Percentiles rank a stretch among this genome's conserved stretches.
Evolutionary conservation across 2,329 filamentous ascomycete species (phyloP).

Genomic region (Graphilbum ipis-grandicollis): DNA sequence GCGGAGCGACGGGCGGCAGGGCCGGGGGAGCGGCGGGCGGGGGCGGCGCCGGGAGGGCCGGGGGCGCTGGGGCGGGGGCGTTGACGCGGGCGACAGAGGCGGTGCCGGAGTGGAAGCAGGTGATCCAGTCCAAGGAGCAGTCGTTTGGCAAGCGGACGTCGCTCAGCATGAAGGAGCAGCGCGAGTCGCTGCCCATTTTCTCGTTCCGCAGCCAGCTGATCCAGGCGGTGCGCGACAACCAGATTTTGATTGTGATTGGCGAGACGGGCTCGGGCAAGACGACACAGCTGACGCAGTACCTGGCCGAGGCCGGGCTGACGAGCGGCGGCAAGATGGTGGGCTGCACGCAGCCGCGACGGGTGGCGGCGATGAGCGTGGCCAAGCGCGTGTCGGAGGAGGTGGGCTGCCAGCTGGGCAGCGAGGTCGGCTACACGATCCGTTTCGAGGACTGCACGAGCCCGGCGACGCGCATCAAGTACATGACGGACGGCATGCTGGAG

Average conservation of each 20-base stretch:
- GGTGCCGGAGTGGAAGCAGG: constrained; percentile 85
- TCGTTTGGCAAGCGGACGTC: constrained; percentile 73
- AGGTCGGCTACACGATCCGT: constrained; percentile 93
- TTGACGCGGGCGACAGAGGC: constrained; percentile 25
- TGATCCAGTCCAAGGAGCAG: constrained; percentile 61
- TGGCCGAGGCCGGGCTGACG: constrained; percentile 81
- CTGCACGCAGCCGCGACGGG: constrained; percentile 91
- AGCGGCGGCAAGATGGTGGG: constrained; percentile 82
- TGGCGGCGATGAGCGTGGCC: constrained; percentile 93
- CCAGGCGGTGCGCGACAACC: constrained; percentile 71
- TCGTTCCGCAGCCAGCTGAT: constrained; percentile 78
- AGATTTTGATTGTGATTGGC: constrained; percentile 87
- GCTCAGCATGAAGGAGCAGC: constrained; percentile 88
- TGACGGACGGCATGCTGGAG: constrained; percentile 98
- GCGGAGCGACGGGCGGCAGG: constrained; percentile 12
- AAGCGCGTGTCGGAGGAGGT: constrained; percentile 95
- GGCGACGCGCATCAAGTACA: constrained; percentile 91
- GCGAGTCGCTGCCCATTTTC: constrained; percentile 76
- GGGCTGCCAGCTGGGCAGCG: constrained; percentile 73
- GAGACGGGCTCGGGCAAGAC: constrained; percentile 97
- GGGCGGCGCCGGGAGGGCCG: not conserved
- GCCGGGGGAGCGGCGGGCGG: not conserved
- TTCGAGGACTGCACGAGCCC: constrained; percentile 89
- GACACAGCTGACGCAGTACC: constrained; percentile 86
- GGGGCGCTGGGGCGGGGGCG: not conserved